phyloP scores from a whole-genome alignment of 2,329 filamentous ascomycete species.

The Fusarium avenaceum region DNA sequence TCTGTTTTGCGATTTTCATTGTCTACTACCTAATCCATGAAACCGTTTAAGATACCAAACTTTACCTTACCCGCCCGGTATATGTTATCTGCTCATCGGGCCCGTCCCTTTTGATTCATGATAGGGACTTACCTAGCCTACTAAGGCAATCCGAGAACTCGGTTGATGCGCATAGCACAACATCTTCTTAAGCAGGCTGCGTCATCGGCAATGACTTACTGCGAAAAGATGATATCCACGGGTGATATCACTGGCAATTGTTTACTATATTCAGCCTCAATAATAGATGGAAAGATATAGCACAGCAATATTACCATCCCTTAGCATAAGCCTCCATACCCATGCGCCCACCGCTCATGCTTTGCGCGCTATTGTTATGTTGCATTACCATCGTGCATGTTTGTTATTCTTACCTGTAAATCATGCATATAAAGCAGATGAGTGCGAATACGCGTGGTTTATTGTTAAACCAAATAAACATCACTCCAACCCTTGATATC shows the following conservation, averaged over 20 bases:
- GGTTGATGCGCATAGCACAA: conserved; percentile 34
- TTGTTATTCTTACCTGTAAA: conserved; percentile 34
- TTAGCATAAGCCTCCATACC: not conserved
- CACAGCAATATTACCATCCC: not conserved
- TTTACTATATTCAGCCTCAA: not conserved
- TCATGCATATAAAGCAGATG: conserved; percentile 19
- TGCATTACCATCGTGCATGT: conserved; percentile 27
- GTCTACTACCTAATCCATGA: not conserved
- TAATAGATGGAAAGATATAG: not conserved
- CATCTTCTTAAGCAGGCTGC: conserved; percentile 21
- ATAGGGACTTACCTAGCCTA: conserved; percentile 22
- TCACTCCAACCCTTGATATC: not conserved
- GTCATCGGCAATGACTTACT: conserved; percentile 25
- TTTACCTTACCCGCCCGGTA: not conserved
- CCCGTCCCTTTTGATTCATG: conserved; percentile 23
- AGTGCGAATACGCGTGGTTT: conserved; percentile 7
- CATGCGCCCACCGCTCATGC: conserved; percentile 15
- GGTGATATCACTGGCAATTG: not conserved
- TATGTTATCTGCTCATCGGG: not conserved
- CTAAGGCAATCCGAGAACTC: conserved; percentile 17
- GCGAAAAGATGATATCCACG: not conserved
- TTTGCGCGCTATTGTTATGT: conserved; percentile 30
- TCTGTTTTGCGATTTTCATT: not conserved
- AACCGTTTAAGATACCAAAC: not conserved
- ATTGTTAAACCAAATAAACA: not conserved